Evolutionary conservation across 345 rosid species (phyloP).

Genomic region (Hypericum androsaemum): DNA sequence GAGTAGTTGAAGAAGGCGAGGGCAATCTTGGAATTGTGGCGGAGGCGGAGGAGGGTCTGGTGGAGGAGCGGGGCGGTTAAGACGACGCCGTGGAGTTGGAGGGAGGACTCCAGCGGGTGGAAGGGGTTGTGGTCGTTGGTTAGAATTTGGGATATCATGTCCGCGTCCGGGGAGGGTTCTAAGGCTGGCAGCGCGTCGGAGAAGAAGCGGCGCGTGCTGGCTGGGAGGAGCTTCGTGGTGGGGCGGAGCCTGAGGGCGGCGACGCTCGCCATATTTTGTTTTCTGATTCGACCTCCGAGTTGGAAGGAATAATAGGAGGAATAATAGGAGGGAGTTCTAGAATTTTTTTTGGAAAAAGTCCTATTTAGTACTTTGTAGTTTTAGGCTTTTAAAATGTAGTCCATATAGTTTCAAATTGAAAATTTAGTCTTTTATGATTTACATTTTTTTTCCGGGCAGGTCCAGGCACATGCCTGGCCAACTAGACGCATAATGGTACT

Average conservation of each 20-base stretch:
- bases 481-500: too few relatives aligned
- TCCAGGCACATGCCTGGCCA: too few relatives aligned
- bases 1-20: slow-evolving; percentile 49
- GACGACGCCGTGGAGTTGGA: slow-evolving; percentile 66
- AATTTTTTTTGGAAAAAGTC: too few relatives aligned
- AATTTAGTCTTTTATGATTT: too few relatives aligned
- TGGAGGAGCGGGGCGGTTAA: slow-evolving; percentile 48
- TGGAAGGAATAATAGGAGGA: too few relatives aligned
- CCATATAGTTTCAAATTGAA: too few relatives aligned
- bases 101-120: slow-evolving; percentile 68
- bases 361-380: too few relatives aligned
- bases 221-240: neutral
- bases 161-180: slow-evolving; percentile 58
- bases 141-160: slow-evolving; percentile 50
- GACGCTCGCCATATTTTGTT: neutral
- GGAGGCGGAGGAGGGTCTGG: slow-evolving; percentile 88
- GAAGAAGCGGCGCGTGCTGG: neutral
- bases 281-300: too few relatives aligned
- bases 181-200: slow-evolving; percentile 33
- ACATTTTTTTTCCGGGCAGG: too few relatives aligned
- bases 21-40: slow-evolving; percentile 61
- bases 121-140: slow-evolving; percentile 76
- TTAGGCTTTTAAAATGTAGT: too few relatives aligned
- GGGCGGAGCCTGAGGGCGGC: neutral
- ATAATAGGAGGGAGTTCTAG: too few relatives aligned